Percentiles rank a stretch among this genome's conserved stretches.
Evolutionary conservation across 2,329 filamentous ascomycete species (phyloP).

Genomic region (Fusarium pseudoanthophilum): DNA sequence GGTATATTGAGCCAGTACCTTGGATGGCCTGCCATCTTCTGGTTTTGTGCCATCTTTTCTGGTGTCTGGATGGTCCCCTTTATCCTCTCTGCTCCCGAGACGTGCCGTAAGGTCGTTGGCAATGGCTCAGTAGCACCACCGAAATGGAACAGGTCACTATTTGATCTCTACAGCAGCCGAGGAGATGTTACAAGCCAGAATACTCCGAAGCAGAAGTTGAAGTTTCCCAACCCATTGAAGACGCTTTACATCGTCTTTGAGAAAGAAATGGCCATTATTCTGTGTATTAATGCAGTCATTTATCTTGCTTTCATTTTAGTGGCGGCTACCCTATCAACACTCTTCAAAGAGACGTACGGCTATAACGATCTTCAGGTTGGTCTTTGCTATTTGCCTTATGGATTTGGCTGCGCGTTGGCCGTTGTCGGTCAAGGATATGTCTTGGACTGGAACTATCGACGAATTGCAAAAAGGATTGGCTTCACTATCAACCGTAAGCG

Average conservation of each 20-base stretch:
- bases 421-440: constrained; percentile 66
- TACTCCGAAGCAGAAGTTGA: constrained; percentile 55
- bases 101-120: constrained; percentile 68
- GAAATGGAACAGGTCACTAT: constrained; percentile 66
- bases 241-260: constrained; percentile 65
- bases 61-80: constrained; percentile 64
- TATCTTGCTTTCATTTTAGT: constrained; percentile 67
- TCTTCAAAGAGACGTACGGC: constrained; percentile 62
- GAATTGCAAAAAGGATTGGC: constrained; percentile 70
- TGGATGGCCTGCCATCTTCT: constrained; percentile 76
- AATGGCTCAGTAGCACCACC: constrained; percentile 70
- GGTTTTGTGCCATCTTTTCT: constrained; percentile 71
- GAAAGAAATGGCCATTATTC: constrained; percentile 66
- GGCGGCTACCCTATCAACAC: constrained; percentile 62
- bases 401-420: constrained; percentile 60
- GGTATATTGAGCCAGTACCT: constrained; percentile 71
- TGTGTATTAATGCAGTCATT: constrained; percentile 63
- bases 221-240: constrained; percentile 67
- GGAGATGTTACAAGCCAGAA: constrained; percentile 50
- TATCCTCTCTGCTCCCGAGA: constrained; percentile 67
- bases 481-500: constrained; percentile 70
- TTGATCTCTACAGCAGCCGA: constrained; percentile 59
- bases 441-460: constrained; percentile 75
- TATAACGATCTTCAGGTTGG: constrained; percentile 63
- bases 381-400: constrained; percentile 66